phyloP scores from a whole-genome alignment of 352 stramenopile genomes.

The Pythium sp. region DNA sequence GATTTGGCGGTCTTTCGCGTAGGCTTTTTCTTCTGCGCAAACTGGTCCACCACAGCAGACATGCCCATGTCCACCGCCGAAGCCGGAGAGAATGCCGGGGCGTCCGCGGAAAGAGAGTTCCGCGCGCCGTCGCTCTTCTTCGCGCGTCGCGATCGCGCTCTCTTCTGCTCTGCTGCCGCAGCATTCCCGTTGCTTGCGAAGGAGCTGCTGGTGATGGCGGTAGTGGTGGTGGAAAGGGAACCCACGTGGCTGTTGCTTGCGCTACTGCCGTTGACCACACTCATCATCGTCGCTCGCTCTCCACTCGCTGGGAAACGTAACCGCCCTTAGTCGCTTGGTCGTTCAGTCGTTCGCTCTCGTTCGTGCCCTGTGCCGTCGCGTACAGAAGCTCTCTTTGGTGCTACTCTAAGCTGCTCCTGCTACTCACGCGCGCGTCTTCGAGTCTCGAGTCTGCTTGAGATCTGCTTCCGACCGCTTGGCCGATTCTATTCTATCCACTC shows the following conservation, averaged over 20 bases:
- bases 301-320: too few species aligned
- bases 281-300: conserved; percentile 15
- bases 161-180: not conserved
- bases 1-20: not conserved
- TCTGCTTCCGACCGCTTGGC: not conserved
- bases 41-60: not conserved
- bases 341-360: not conserved
- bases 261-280: conserved; percentile 30
- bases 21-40: conserved; percentile 24
- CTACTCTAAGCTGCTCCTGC: too few species aligned
- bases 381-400: not conserved
- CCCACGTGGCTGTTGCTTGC: conserved; percentile 27
- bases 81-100: conserved; percentile 14
- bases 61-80: not conserved
- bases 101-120: conserved; percentile 11
- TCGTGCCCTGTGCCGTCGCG: not conserved
- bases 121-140: conserved; percentile 6
- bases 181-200: conserved; percentile 12
- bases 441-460: not conserved
- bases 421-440: not conserved
- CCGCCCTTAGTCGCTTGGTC: too few species aligned
- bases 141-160: conserved; percentile 5
- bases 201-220: conserved; percentile 20
- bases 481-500: not conserved
- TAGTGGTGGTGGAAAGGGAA: conserved; percentile 22